phyloP scores from a whole-genome alignment of 208 protist genomes.

The Trypanosoma grayi region DNA sequence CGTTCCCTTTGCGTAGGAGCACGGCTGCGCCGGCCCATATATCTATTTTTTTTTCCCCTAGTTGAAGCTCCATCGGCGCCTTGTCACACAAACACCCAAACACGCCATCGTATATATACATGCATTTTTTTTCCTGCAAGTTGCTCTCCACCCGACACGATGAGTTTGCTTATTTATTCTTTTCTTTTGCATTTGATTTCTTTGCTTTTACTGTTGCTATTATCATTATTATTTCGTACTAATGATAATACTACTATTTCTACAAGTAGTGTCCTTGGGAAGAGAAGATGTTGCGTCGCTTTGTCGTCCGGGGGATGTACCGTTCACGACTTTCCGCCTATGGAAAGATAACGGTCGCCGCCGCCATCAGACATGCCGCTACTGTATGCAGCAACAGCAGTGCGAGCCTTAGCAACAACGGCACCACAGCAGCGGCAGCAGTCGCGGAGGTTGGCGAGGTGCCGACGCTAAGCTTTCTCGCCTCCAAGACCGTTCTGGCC shows the following conservation, averaged over 20 bases:
- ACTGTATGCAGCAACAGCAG: not conserved
- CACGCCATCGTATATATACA: too few species aligned
- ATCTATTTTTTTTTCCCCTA: too few species aligned
- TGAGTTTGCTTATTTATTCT: too few species aligned
- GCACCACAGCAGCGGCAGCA: not conserved
- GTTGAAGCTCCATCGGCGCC: too few species aligned
- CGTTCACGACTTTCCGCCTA: not conserved
- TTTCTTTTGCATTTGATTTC: too few species aligned
- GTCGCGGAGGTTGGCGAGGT: constrained; percentile 50
- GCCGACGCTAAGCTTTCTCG: constrained; percentile 78
- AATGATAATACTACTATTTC: too few species aligned
- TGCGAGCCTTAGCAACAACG: not conserved
- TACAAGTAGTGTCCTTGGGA: too few species aligned
- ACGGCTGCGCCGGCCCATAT: too few species aligned
- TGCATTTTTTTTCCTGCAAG: too few species aligned
- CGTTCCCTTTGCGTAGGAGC: constrained; percentile 72
- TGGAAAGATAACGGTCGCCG: too few species aligned
- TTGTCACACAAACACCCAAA: too few species aligned
- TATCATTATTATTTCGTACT: not conserved
- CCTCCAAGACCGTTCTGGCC: constrained; percentile 48
- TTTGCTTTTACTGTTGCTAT: constrained; percentile 5
- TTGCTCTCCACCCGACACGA: too few species aligned
- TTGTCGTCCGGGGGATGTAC: constrained; percentile 8
- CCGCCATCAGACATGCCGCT: not conserved
- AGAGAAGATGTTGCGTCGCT: constrained; percentile 39